Conservation (phyloP, 371 early-diverging fungal species). For the Mortierella sp. region DNA sequence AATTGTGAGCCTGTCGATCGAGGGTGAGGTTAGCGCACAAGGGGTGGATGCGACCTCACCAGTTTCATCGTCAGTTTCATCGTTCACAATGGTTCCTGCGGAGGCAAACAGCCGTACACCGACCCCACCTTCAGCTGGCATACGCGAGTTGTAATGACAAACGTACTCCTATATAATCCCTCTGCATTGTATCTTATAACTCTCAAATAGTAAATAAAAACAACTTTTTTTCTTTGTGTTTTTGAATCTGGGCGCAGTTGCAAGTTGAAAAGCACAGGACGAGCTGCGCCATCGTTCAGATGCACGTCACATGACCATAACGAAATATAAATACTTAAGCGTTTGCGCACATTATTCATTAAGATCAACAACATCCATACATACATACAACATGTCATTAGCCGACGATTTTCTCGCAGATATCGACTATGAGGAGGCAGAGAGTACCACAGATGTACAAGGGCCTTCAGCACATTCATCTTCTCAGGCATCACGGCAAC, state of each 20-base stretch:
- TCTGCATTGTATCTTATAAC: not conserved
- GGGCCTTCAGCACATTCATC: not conserved
- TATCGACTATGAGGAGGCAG: conserved; percentile 69
- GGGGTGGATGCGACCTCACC: conserved; percentile 13
- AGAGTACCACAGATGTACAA: conserved; percentile 42
- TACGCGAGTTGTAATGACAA: conserved; percentile 4
- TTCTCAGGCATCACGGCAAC: not conserved
- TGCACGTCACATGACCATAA: not conserved
- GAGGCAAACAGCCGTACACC: conserved; percentile 4
- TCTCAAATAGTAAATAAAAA: not conserved
- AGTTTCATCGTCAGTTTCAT: conserved; percentile 20
- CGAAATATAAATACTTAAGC: not conserved
- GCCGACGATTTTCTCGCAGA: conserved; percentile 86
- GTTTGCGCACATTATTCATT: not conserved
- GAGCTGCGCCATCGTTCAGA: not conserved
- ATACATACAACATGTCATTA: conserved; percentile 62
- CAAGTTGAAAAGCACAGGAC: not conserved
- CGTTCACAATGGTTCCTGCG: conserved; percentile 24
- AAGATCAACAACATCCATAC: not conserved
- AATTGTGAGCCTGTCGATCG: conserved; percentile 11
- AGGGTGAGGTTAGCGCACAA: conserved; percentile 4
- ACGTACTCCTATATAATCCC: not conserved
- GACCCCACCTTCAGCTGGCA: not conserved
- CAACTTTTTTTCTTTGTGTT: not conserved
- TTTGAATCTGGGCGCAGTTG: conserved; percentile 7